A percentile compares a stretch with the other conserved stretches of the same genome.
Conservation (phyloP, 768 basidiomycete species). For the Cyclocybe aegerita region DNA sequence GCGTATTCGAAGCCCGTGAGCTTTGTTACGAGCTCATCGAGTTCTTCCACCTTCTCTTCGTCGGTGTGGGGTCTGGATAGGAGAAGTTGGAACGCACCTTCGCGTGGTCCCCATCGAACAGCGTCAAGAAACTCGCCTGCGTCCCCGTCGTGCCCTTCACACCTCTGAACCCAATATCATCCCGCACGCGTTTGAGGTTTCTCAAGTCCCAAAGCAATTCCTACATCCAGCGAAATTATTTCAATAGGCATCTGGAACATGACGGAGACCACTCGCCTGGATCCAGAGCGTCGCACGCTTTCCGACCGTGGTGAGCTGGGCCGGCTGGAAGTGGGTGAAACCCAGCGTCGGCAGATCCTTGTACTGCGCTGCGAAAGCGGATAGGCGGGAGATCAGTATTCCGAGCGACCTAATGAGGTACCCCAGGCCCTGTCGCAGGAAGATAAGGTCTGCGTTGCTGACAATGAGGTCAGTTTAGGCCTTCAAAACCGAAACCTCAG, state of each 20-base stretch:
- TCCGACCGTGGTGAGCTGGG: constrained; percentile 96
- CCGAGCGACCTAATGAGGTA: constrained; percentile 88
- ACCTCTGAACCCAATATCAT: constrained; percentile 95
- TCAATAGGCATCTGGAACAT: not conserved
- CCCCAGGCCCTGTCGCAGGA: constrained; percentile 83
- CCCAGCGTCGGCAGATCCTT: constrained; percentile 90
- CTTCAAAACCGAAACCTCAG: not conserved
- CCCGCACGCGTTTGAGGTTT: constrained; percentile 84
- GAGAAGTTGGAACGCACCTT: constrained; percentile 50
- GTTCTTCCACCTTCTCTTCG: constrained; percentile 67
- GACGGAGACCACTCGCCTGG: constrained; percentile 51
- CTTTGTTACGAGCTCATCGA: constrained; percentile 87
- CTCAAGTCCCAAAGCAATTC: constrained; percentile 96
- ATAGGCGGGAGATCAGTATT: constrained; percentile 84
- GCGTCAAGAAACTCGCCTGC: constrained; percentile 90
- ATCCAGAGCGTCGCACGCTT: constrained; percentile 97
- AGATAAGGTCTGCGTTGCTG: constrained; percentile 98
- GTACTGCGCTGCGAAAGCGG: constrained; percentile 82
- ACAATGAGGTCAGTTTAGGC: not conserved
- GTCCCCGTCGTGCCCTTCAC: constrained; percentile 99
- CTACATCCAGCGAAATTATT: constrained; percentile 28
- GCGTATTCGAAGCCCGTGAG: constrained; percentile 92
- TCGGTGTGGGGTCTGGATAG: not conserved
- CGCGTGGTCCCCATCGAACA: constrained; percentile 94
- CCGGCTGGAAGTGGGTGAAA: constrained; percentile 99